phyloP scores from a whole-genome alignment of 345 rosid genomes.

The Mangifera indica region DNA sequence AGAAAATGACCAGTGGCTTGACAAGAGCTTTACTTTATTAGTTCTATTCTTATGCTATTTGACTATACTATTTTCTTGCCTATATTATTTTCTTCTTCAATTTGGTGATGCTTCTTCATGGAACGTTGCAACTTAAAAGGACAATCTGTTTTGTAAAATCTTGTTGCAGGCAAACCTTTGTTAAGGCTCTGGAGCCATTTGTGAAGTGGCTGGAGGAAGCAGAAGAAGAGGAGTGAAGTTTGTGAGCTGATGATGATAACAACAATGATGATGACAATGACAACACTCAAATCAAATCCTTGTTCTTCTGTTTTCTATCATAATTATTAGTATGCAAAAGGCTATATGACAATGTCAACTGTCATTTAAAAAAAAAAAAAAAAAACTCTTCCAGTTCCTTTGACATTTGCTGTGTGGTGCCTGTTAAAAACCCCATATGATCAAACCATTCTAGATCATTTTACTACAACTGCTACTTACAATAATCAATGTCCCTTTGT shows the following conservation, averaged over 20 bases:
- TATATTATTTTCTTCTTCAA: too few species aligned
- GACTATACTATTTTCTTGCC: too few species aligned
- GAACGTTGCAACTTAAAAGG: neutral
- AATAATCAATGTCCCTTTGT: constrained; percentile 18
- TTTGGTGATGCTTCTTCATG: too few species aligned
- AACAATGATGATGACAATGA: too few species aligned
- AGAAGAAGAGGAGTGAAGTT: constrained; percentile 80
- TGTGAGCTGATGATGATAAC: neutral
- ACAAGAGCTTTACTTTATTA: too few species aligned
- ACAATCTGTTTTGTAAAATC: neutral
- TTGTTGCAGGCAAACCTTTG: constrained; percentile 73
- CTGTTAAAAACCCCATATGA: constrained; percentile 3
- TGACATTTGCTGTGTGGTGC: constrained; percentile 7
- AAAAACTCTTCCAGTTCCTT: constrained; percentile 3
- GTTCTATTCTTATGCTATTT: too few species aligned
- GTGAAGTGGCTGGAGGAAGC: constrained; percentile 99
- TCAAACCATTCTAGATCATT: constrained; percentile 6
- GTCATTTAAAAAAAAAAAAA: too few species aligned
- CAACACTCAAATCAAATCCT: neutral
- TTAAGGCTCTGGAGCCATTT: constrained; percentile 88
- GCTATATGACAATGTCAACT: neutral
- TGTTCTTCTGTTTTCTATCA: neutral
- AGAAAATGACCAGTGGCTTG: too few species aligned
- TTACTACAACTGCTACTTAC: neutral
- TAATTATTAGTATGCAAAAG: neutral